These are phyloP conservation scores for Spergularia bocconei DNA, from an alignment of 148 eudicot genomes.

Conservation along the genomic window DNA sequence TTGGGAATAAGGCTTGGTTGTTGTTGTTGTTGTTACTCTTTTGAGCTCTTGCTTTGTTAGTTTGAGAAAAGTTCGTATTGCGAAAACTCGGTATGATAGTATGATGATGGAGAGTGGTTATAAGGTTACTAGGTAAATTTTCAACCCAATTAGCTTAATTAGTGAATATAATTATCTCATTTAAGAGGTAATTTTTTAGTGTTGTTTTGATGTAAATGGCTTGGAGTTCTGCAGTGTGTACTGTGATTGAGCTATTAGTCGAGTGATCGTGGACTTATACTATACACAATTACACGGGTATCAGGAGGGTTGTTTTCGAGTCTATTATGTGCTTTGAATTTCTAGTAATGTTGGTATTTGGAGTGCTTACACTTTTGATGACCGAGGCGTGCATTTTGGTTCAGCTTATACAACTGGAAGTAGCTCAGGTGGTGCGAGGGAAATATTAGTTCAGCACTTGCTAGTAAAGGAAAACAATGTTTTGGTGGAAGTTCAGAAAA, in stretches of 20 bases:
- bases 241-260: too few species aligned
- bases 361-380: background rate
- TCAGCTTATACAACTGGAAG: constrained; percentile 63
- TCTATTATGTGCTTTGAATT: background rate
- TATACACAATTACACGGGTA: background rate
- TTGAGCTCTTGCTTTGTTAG: background rate
- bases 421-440: constrained; percentile 58
- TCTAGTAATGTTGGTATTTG: constrained; percentile 2
- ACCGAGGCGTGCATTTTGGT: constrained; percentile 3
- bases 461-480: constrained; percentile 85
- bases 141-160: too few species aligned
- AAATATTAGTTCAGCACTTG: constrained; percentile 83
- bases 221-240: too few species aligned
- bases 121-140: background rate
- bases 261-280: background rate
- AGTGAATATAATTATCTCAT: too few species aligned
- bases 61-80: background rate
- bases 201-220: too few species aligned
- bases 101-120: background rate
- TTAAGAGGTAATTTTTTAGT: too few species aligned
- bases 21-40: too few species aligned
- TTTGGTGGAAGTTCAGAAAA: constrained; percentile 72
- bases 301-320: background rate
- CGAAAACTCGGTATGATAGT: background rate
- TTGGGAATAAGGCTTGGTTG: too few species aligned